Evolutionary conservation across 148 eudicot genomes (phyloP), one percentile per base, ranked within the genome.

Genomic region (Beta vulgaris): DNA sequence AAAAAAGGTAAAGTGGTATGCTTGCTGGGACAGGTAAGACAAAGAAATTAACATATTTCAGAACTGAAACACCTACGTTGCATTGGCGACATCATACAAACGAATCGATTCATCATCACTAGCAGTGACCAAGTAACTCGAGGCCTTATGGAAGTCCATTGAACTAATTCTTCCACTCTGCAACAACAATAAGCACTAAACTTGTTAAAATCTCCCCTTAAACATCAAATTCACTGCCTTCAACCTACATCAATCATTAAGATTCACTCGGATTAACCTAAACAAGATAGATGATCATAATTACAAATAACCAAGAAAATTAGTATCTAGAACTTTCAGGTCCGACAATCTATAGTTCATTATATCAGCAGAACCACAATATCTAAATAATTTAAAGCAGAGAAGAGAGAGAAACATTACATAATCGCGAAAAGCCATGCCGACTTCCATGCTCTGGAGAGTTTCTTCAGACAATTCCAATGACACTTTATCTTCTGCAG

Each of bases 61-160:
- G 73, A 79, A 67, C 15, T 2, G 74, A 77, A 77, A 81, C 70
- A 79, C 90, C 44, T 90, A 94, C 98, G 89, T 89, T 57, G 98
- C 99, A 82, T 79, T 95, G 72, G 91, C 88, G 18, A 92, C 91
- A 81, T 95, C 99, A 79, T 95, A 95, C 36, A 95, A 87, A 8
- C 99, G 96, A 68, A 95, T 95, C 16, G 99, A 95, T 78, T 92
- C 99, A 84, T 95, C 99, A 85, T 91, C 97, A 82, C 98, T 91
- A 28, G 99, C 99, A 44, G 99, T 95, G 46, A 95, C 99, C 81
- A 95, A 78, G 84, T 81, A 95, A 82, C 75, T 92, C 39, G 98
- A 92, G 28, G 87, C 77, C 87, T 80, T 89, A 66, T 95, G 99
- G 78, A 95, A 95, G 85, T 95, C 99, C 97, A 95, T 88, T 32